Evolutionary conservation across 306 rosid genomes (phyloP), one percentile per base, ranked within the genome.

Genomic region (Phaseolus lunatus): DNA sequence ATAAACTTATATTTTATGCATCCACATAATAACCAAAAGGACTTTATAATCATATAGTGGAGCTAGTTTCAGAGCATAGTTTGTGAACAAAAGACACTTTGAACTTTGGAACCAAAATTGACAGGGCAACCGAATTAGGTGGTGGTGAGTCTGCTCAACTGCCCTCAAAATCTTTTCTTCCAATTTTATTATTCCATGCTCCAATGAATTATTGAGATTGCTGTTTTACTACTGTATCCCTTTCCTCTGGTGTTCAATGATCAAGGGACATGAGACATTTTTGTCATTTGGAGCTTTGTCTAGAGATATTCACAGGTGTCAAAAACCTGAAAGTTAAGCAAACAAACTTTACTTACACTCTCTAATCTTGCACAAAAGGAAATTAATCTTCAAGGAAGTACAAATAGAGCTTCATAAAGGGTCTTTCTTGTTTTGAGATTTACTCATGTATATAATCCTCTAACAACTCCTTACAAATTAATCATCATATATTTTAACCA

Each of bases 81-180:
- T 89, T 50, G 39, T 43, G 62, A 78, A 70, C 67, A 82, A 76
- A 81, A 67, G 78, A 65, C 44, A 82, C 83, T 86, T 78, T 29
- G 64, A 53, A 66, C 64, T 81, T 75, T 54, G 43, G 43, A 2
- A 37, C 37, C 8, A 89, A 90, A 84, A 82, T 82, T 75, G 97
- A 95, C 91, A 66, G 41, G 47, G 52, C 88, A 95, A 83, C 98
- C 63, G 62, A n/a, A 83, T 72, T 77, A 74, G 92, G 84, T 73
- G 94, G 82, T 89, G 93, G 84, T 65, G 79, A 68, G 47, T 78
- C 74, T 81, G 64, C 64, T 29, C 79, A 74, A 82, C 89, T 57
- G 76, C 80, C 73, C 70, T 67, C 62, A 78, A 72, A 41, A 52
- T 26, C 13, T 11, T 57, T 9, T 54, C n/a, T 27, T 31, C 35